Evolutionary conservation across 306 rosid species (phyloP), one percentile per base, ranked within the genome.

Genomic region (Prinsepia uniflora): DNA sequence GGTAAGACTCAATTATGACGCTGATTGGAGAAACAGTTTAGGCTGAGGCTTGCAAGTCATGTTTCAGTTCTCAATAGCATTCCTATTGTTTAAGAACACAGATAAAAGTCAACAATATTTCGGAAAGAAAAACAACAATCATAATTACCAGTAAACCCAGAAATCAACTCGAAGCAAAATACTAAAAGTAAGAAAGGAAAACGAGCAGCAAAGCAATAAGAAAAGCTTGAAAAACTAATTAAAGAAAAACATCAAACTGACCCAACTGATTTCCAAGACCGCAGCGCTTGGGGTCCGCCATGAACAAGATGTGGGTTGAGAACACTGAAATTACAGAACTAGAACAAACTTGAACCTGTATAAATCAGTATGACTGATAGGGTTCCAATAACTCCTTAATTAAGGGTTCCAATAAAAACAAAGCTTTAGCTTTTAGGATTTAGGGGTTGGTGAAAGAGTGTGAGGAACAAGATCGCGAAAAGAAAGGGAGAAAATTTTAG

Each of bases 221-320:
- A 13, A 65, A 12, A n/a, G 0, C 6, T 14, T n/a, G 5, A 2
- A 64, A n/a, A 13, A 55, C 20, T 11, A 34, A 20, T 19, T 8
- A 5, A 7, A 65, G 50, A 43, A 74, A 71, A 53, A 15, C 53
- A n/a, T 7, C 36, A 52, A 24, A 63, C 78, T 60, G 54, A 86
- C 88, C 84, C 12, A 72, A 57, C 30, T 77, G 88, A 58, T 74
- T 81, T 15, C 67, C 76, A 48, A 80, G 78, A 71, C 49, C 79
- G 55, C 55, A 68, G 36, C 81, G 82, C 81, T 81, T 74, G 67
- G 36, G 53, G 7, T 81, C 88, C 19, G 81, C 86, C 88, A 86
- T 83, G 80, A 81, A 58, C 12, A 22, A 47, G 52, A 41, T 55
- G 41, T 0, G 68, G 55, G 9, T 36, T 63, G 58, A 4, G 34